Percentiles rank a stretch among this genome's conserved stretches.
These are phyloP conservation scores for Trichoderma erinaceum DNA, from an alignment of 495 filamentous ascomycete genomes.

Conservation along the genomic window DNA sequence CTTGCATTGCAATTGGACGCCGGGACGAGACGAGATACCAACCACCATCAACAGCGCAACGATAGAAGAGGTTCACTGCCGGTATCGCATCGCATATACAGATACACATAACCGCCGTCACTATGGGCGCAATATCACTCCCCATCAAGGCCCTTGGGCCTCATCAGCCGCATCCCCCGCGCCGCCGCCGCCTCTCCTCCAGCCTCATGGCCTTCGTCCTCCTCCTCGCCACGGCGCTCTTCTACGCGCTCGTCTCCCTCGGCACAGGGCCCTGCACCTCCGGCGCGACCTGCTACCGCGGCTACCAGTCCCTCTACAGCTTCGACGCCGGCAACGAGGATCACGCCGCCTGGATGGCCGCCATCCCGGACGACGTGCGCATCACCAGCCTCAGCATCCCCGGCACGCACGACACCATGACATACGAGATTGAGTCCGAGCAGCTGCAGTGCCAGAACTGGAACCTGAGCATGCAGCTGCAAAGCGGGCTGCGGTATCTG, in stretches of 20 bases:
- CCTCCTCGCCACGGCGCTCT: background rate
- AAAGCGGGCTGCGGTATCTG: slow-evolving; percentile 75
- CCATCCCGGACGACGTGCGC: slow-evolving; percentile 52
- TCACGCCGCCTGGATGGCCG: slow-evolving; percentile 56
- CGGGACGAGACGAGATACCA: too few relatives aligned
- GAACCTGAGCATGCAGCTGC: slow-evolving; percentile 56
- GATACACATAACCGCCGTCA: background rate
- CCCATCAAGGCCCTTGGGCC: background rate
- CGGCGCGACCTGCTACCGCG: slow-evolving; percentile 15
- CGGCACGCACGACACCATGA: slow-evolving; percentile 77
- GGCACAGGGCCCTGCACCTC: slow-evolving; percentile 6
- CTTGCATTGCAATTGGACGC: too few relatives aligned
- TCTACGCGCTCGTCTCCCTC: slow-evolving; percentile 9
- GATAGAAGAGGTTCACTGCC: background rate
- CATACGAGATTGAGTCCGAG: slow-evolving; percentile 48
- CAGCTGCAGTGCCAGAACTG: slow-evolving; percentile 71
- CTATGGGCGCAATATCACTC: slow-evolving; percentile 5
- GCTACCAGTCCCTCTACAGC: slow-evolving; percentile 14
- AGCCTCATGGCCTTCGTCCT: background rate
- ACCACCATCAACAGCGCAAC: too few relatives aligned
- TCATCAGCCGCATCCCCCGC: background rate
- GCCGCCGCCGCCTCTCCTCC: slow-evolving; percentile 2
- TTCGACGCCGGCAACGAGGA: background rate
- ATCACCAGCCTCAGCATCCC: slow-evolving; percentile 77
- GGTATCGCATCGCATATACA: background rate